Base-by-base conservation (phyloP, 345 rosid genomes). In the Kernera saxatilis region DNA sequence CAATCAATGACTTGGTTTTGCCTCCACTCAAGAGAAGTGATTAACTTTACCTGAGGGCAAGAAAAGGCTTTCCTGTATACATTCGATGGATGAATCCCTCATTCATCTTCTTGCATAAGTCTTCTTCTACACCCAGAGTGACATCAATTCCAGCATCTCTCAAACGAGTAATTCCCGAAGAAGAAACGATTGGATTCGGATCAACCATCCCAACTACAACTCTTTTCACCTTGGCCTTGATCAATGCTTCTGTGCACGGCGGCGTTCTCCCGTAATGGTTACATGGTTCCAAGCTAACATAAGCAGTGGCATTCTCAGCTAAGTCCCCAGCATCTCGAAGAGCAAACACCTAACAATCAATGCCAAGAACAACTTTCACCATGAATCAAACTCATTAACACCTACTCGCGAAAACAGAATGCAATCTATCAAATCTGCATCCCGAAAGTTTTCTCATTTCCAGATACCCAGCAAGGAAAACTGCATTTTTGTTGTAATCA, bases 231-330 rank as follows among this genome's bases (percentile, higher is more conserved):
- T 88, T 88, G 57, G 96, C 96, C 70, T 86, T 83, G 50, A 91
- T 83, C 67, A 91, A 51, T 18, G 97, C 99, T 74, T 94, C 95
- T 35, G 88, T 73, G 56, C 97, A 91, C 0, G 98, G 97, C n/a
- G 96, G 96, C 32, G 96, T 94, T 82, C 97, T 85, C 12, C 99
- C 98, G 57, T 81, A 75, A 74, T 89, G 96, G 67, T 94, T 88
- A 76, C 99, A 89, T 1, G 99, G 99, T 78, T 94, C 99, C 43
- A 91, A 78, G 69, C 90, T 89, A 77, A 91, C 98, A 64, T 91
- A 94, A 49, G 96, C 89, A 36, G 95, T 91, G 0, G 95, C 92
- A 62, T 82, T 81, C 82, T 89, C 86, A 18, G 90, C 95, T 75
- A 84, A 85, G 30, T 80, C 84, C 40, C 93, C 91, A 33, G 97